Evolutionary conservation across 345 rosid species (phyloP), one percentile per base, ranked within the genome.

Genomic region (Populus ilicifolia): DNA sequence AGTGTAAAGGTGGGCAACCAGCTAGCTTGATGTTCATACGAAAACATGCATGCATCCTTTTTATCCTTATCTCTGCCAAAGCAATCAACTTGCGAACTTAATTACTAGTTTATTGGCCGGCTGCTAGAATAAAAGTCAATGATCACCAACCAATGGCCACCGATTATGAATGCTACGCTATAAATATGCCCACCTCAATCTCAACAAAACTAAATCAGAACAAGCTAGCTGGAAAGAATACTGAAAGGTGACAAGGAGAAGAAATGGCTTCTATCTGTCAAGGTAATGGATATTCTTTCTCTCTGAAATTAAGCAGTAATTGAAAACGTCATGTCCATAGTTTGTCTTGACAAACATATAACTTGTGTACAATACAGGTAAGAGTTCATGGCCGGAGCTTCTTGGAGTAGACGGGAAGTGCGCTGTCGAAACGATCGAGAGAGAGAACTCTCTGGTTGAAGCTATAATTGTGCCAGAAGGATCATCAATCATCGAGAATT

Each of bases 381-480:
- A 75, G 61, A 63, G 61, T 70, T 69, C 82, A 33, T 80, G 82
- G 82, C 82, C 82, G 12, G 79, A 80, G 78, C 66, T 75, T 4
- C 0, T 74, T 8, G 75, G 82, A 14, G 46, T 14, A 13, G 46
- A 61, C 1, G 78, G 82, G 66, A 38, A 35, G 20, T 52, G 12
- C 0, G 75, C 79, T 6, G 67, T 14, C 2, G 78, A 29, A 2
- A 80, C 75, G 18, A 75, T 75, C 9, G 79, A 80, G 82, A 80
- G 54, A 38, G 79, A 80, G 27, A 80, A 80, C 33, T 41, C 75
- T 16, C 9, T 41, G 6, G 79, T 80, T 1, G 3, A 61, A 35
- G 75, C 82, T 35, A 5, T 13, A 27, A 48, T 80, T 20, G 50
- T 62, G 16, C 18, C 43, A 39, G 71, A 75, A 8, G 75, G 75